A percentile compares a stretch with the other conserved stretches of the same genome.
These are phyloP conservation scores for Colletotrichum tropicale DNA, from an alignment of 2,329 filamentous ascomycete species.

Conservation along the genomic window DNA sequence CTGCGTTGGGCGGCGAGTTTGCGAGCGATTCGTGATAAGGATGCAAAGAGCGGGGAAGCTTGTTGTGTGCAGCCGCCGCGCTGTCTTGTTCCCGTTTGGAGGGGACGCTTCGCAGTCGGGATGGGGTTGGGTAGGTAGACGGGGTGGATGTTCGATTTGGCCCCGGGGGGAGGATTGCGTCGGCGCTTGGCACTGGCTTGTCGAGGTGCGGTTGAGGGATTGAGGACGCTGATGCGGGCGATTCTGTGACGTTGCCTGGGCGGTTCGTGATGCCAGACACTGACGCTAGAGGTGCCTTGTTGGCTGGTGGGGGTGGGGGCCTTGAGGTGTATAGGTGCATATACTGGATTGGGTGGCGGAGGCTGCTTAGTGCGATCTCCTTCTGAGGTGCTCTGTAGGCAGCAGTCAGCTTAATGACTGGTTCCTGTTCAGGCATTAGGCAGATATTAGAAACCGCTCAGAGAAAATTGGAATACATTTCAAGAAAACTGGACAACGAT, in stretches of 20 bases:
- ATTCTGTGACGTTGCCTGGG: conserved; percentile 21
- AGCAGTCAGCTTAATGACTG: neutral
- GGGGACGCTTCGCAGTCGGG: neutral
- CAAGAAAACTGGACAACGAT: neutral
- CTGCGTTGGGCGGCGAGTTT: neutral
- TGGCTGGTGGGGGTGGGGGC: conserved; percentile 17
- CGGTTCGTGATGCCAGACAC: conserved; percentile 16
- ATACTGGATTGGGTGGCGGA: neutral
- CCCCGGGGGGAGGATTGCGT: neutral
- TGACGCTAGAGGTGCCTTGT: conserved; percentile 2
- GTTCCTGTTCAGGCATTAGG: neutral
- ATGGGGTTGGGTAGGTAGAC: neutral
- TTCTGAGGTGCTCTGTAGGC: neutral
- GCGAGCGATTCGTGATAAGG: neutral
- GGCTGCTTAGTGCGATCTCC: neutral
- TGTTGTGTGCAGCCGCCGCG: neutral
- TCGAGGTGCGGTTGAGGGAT: neutral
- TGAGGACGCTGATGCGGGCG: conserved; percentile 9
- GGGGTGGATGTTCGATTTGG: neutral
- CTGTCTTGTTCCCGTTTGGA: neutral
- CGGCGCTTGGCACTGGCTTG: conserved; percentile 1
- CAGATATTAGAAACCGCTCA: rapidly evolving
- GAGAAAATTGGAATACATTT: neutral
- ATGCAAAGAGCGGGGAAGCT: conserved; percentile 17
- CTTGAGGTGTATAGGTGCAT: neutral